phyloP scores from a whole-genome alignment of 2,329 filamentous ascomycete species.

The Cladophialophora immunda region DNA sequence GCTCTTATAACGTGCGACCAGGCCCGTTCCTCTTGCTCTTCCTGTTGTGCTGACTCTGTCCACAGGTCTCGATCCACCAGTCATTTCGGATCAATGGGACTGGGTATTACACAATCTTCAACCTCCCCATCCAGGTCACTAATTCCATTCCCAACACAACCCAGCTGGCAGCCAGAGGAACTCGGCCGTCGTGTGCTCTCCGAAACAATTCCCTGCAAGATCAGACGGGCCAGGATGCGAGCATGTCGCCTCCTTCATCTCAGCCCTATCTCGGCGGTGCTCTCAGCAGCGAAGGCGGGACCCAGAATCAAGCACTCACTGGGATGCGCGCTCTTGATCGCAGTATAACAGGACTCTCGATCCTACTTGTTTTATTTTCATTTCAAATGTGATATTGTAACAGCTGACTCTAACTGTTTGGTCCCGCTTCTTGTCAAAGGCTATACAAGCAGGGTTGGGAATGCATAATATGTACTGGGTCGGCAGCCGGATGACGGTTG shows the following conservation, averaged over 20 bases:
- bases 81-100: constrained; percentile 71
- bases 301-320: not conserved
- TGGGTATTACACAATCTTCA: constrained; percentile 74
- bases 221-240: constrained; percentile 24
- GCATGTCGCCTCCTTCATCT: constrained; percentile 9
- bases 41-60: not conserved
- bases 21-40: not conserved
- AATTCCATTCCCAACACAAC: constrained; percentile 63
- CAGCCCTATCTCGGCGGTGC: constrained; percentile 25
- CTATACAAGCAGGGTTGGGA: not conserved
- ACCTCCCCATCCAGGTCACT: constrained; percentile 73
- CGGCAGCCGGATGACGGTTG: not conserved
- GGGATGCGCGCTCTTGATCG: not conserved
- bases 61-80: constrained; percentile 74
- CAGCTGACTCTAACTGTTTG: no score
- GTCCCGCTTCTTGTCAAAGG: not conserved
- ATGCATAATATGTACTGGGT: not conserved
- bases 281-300: constrained; percentile 11
- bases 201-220: constrained; percentile 25
- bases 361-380: not conserved
- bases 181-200: constrained; percentile 19
- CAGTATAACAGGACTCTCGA: not conserved
- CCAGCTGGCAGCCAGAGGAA: constrained; percentile 21
- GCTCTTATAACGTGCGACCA: constrained; percentile 26
- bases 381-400: not conserved